Base-by-base conservation (phyloP, 768 basidiomycete species). In the Boletellus sp. region DNA sequence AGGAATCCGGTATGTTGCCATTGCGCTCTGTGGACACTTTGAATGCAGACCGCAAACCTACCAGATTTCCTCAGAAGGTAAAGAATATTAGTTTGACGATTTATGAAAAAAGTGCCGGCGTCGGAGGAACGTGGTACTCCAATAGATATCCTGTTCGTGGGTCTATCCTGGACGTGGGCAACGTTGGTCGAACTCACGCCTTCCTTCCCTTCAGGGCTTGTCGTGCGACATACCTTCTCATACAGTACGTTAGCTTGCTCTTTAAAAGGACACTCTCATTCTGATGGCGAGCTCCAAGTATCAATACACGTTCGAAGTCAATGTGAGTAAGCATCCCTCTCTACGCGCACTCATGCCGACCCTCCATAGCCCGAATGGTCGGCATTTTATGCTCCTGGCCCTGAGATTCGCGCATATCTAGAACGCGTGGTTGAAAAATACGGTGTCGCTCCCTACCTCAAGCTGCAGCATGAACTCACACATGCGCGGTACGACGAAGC, bases 141-240 rank as follows among this genome's bases (percentile, higher is more conserved):
- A 83, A 82, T 50, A 72, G 62, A 48, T 83, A 82, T 59, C 79
- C 80, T 5, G 78, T 54, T 53, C 51, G 51, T 78, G 42, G 59
- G 38, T 44, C 13, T 17, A 6, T 44, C 16, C 31, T 39, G 4
- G 12, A 8, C 15, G n/a, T 15, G 15, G 7, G 6, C 6, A 19
- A 19, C 37, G 8, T 7, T 19, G 16, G 32, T 19, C 9, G 17
- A 17, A 6, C 51, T 47, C 35, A 47, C 16, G 8, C 13, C n/a
- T n/a, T n/a, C n/a, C n/a, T n/a, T 36, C 20, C 23, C 9, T 17
- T 28, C 26, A 80, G 71, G 80, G 81, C 9, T 60, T 83, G 10
- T 74, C 78, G n/a, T 84, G 83, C 55, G 83, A 84, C 57, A 74
- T 83, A 19, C 81, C 81, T 11, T 72, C 81, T 2, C 79, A 80